Percentiles rank a stretch among this genome's conserved stretches.
These are phyloP conservation scores for Botryotinia narcissicola DNA, from an alignment of 2,329 filamentous ascomycete genomes.

Conservation along the genomic window DNA sequence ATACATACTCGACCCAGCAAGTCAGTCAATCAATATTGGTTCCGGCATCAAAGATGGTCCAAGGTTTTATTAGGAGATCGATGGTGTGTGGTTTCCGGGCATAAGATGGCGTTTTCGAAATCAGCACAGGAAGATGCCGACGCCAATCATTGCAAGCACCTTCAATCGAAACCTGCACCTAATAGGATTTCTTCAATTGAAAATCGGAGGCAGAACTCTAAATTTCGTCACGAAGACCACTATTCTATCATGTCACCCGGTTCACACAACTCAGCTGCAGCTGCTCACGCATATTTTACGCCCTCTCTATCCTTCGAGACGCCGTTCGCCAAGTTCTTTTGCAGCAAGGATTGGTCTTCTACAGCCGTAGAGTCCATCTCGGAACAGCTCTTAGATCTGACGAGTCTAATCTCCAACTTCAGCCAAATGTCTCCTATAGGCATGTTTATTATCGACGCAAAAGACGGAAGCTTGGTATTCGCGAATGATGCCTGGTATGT, in stretches of 20 bases:
- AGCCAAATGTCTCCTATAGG: slow-evolving; percentile 8
- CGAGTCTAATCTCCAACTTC: not conserved
- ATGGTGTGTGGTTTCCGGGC: slow-evolving; percentile 1
- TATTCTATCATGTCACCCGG: not conserved
- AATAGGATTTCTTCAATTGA: not conserved
- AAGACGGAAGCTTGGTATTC: not conserved
- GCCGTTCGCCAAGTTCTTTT: not conserved
- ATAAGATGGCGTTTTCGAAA: slow-evolving; percentile 4
- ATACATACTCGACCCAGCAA: not conserved
- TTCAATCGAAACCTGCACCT: not conserved
- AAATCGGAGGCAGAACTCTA: not conserved
- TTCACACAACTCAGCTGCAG: not conserved
- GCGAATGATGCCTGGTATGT: slow-evolving; percentile 14
- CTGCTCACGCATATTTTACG: not conserved
- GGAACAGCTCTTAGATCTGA: not conserved
- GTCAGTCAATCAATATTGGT: not conserved
- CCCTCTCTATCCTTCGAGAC: not conserved
- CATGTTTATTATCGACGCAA: slow-evolving; percentile 1
- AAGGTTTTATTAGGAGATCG: not conserved
- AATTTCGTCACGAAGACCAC: not conserved
- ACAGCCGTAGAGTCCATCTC: slow-evolving; percentile 1
- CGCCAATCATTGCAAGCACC: not conserved
- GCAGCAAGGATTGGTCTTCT: not conserved
- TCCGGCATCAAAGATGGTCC: slow-evolving; percentile 3
- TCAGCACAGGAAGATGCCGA: not conserved